Base-by-base conservation (phyloP, 2,329 filamentous ascomycete species). In the Rugonectria rugulosa region DNA sequence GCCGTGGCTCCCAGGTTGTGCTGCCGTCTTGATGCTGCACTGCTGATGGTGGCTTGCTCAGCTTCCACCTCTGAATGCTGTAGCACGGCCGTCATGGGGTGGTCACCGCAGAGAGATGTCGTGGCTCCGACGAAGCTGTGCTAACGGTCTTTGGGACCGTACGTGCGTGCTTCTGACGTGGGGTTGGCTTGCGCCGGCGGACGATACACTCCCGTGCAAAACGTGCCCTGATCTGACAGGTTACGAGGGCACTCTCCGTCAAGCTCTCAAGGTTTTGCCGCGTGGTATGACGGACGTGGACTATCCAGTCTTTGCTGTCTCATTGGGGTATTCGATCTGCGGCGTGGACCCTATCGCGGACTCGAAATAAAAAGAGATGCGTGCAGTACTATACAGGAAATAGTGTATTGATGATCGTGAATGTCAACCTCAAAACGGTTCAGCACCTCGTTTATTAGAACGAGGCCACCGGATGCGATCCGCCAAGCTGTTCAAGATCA, bases 361-460 rank as follows among this genome's bases (percentile, higher is more conserved):
- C 19, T 36, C 17, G 17, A 48, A 17, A 23, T n/a, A 20, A 27
- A 46, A 27, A 48, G 26, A 21, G 34, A 29, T 37, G 42, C 29
- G 21, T 32, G 37, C 21, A 19, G 27, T 27, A 29, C 45, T 20
- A 44, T 54, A 55, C 53, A 48, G 45, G 40, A 55, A 45, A 55
- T 29, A 43, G 50, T 45, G 46, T 50, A 43, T 55, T 44, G 46
- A 41, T 55, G 36, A 49, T 37, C 36, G 38, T 38, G 31, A 36
- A 54, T 43, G 32, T 12, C 29, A 44, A 61, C 53, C 32, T 41
- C 59, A 51, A 53, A 56, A 56, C 50, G 61, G 49, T 56, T 62
- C 55, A 60, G 60, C 48, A 42, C 40, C 54, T 40, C 57, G 62
- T 62, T 66, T 66, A 66, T 66, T 62, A 66, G 60, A 65, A 60